A percentile compares a stretch with the other conserved stretches of the same genome.
These are phyloP conservation scores for Schoenoplectus triqueter DNA, from an alignment of 202 grass and related monocot species.

Conservation along the genomic window DNA sequence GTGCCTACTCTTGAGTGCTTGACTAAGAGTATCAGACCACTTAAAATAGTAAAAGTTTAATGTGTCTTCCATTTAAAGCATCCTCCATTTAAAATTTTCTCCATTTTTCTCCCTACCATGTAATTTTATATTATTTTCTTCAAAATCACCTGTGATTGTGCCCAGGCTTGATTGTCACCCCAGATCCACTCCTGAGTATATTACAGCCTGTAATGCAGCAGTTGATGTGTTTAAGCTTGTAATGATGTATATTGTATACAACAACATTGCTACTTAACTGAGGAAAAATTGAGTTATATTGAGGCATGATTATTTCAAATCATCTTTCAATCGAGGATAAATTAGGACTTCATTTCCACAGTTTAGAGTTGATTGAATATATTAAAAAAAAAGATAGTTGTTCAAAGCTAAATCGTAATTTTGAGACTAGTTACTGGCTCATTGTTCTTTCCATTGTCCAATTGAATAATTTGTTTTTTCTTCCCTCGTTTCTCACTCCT, in stretches of 20 bases:
- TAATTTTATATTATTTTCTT: no score
- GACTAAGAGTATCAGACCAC: no score
- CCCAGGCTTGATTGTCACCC: no score
- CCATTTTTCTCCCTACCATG: no score
- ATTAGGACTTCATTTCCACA: background rate
- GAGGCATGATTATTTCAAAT: background rate
- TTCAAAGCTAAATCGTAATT: background rate
- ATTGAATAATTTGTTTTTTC: background rate
- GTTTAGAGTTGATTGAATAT: constrained; percentile 12
- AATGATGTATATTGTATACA: background rate
- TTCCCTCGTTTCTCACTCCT: background rate
- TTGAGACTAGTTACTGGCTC: background rate
- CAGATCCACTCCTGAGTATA: no score
- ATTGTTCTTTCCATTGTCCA: constrained; percentile 18
- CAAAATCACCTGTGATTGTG: no score
- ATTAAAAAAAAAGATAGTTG: background rate
- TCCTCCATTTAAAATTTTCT: no score
- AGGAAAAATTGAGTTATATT: background rate
- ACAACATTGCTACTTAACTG: background rate
- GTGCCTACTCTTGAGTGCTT: no score
- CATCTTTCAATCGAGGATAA: background rate
- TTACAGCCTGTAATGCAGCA: no score
- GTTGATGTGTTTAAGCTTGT: background rate
- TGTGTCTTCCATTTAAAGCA: no score
- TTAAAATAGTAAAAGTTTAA: no score